A percentile compares a stretch with the other conserved stretches of the same genome.
These are phyloP conservation scores for Monilinia laxa DNA, from an alignment of 2,329 filamentous ascomycete genomes.

Conservation along the genomic window DNA sequence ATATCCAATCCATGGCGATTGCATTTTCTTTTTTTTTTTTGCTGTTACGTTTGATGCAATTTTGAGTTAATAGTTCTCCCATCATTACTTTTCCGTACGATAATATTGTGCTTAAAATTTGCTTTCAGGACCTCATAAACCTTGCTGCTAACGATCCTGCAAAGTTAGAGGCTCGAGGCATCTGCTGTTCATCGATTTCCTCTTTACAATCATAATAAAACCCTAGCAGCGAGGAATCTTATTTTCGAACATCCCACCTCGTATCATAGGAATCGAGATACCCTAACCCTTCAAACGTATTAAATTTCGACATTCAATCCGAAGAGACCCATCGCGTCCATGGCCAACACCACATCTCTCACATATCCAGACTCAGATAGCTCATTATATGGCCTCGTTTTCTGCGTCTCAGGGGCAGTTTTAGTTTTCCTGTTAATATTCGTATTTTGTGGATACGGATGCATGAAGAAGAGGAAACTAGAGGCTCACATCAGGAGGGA, in stretches of 20 bases:
- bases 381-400: background rate
- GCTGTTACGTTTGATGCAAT: background rate
- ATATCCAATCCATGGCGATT: background rate
- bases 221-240: no score
- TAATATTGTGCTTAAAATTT: no score
- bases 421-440: slow-evolving; percentile 5
- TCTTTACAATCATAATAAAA: no score
- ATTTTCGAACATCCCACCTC: background rate
- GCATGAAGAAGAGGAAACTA: slow-evolving; percentile 5
- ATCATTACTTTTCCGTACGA: no score
- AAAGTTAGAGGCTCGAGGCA: no score
- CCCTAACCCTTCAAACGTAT: no score
- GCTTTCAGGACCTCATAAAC: no score
- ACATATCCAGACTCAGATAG: background rate
- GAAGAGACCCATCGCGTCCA: background rate
- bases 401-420: background rate
- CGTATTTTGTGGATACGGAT: slow-evolving; percentile 12
- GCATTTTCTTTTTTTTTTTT: background rate
- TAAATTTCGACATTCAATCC: background rate
- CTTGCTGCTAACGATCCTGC: no score
- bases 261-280: no score
- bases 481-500: background rate
- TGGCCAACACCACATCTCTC: background rate
- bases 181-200: no score
- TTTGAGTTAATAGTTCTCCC: no score